Evolutionary conservation across 257 asterid species (phyloP).

Genomic region (Solanum piurae): DNA sequence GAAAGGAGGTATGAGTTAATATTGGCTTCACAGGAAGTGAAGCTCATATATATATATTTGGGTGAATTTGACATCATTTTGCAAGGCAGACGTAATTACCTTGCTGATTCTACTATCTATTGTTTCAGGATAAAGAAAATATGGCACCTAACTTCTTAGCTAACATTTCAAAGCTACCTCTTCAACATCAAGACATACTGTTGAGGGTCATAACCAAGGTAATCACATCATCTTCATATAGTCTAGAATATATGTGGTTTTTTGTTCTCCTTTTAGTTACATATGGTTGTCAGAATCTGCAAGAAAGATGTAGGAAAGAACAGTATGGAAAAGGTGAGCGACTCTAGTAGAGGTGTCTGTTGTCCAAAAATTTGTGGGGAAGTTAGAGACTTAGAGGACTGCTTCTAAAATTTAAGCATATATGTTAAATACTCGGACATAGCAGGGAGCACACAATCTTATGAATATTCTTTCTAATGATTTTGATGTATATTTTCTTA

Average conservation of each 20-base stretch:
- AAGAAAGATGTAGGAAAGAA: neutral
- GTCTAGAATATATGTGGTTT: neutral
- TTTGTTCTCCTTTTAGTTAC: neutral
- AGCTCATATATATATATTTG: neutral
- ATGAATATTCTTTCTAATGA: neutral
- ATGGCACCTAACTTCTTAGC: slow-evolving; percentile 56
- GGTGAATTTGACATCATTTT: neutral
- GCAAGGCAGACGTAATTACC: neutral
- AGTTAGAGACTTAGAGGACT: neutral
- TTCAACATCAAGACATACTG: slow-evolving; percentile 80
- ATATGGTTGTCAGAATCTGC: neutral
- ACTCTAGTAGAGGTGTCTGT: neutral
- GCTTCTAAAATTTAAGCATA: neutral
- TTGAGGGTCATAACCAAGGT: slow-evolving; percentile 78
- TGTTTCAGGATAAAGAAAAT: slow-evolving; percentile 64
- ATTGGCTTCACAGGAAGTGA: neutral
- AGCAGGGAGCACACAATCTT: neutral
- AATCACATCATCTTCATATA: slow-evolving; percentile 4
- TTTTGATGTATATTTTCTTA: neutral
- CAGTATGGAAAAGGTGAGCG: neutral
- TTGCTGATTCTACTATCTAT: neutral
- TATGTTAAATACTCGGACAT: neutral
- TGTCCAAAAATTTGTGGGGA: neutral
- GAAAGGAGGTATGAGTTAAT: slow-evolving; percentile 47
- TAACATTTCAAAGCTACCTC: slow-evolving; percentile 65